A percentile compares a stretch with the other conserved stretches of the same genome.
phyloP scores from a whole-genome alignment of 2,329 filamentous ascomycete genomes.

The Claviceps humidiphila region DNA sequence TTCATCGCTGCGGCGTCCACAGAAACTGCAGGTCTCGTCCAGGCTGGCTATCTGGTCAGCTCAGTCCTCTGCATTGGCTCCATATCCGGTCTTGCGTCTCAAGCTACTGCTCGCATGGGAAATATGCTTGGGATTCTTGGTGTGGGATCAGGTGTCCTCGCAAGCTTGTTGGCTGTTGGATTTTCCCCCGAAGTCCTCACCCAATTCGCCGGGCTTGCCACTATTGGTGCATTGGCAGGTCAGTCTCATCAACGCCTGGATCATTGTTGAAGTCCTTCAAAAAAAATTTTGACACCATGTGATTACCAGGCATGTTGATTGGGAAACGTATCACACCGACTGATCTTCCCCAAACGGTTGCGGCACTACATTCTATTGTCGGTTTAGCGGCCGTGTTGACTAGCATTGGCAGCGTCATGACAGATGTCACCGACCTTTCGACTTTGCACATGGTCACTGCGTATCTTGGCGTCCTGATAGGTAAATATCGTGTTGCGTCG shows the following conservation, averaged over 20 bases:
- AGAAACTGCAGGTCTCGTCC: constrained; percentile 70
- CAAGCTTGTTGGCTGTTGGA: constrained; percentile 68
- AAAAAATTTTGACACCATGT: constrained; percentile 3
- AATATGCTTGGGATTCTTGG: constrained; percentile 81
- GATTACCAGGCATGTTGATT: constrained; percentile 50
- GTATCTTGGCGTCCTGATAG: constrained; percentile 76
- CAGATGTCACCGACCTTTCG: constrained; percentile 54
- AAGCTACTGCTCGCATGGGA: constrained; percentile 69
- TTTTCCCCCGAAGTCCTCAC: constrained; percentile 66
- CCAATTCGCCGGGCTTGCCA: constrained; percentile 67
- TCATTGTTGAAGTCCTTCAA: background rate
- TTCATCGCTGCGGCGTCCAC: constrained; percentile 70
- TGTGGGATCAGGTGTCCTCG: constrained; percentile 69
- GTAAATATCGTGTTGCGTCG: constrained; percentile 16
- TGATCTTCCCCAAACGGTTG: constrained; percentile 78
- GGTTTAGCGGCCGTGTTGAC: constrained; percentile 80
- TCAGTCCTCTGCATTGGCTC: constrained; percentile 77
- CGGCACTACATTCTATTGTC: constrained; percentile 79
- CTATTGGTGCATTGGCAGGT: constrained; percentile 54
- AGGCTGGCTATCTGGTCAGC: constrained; percentile 77
- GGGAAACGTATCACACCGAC: constrained; percentile 80
- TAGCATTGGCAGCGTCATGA: constrained; percentile 76
- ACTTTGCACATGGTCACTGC: constrained; percentile 75
- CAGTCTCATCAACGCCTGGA: constrained; percentile 6
- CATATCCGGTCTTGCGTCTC: constrained; percentile 67